These are phyloP conservation scores for Basipetospora chlamydospora DNA, from an alignment of 2,329 filamentous ascomycete species.

Conservation along the genomic window DNA sequence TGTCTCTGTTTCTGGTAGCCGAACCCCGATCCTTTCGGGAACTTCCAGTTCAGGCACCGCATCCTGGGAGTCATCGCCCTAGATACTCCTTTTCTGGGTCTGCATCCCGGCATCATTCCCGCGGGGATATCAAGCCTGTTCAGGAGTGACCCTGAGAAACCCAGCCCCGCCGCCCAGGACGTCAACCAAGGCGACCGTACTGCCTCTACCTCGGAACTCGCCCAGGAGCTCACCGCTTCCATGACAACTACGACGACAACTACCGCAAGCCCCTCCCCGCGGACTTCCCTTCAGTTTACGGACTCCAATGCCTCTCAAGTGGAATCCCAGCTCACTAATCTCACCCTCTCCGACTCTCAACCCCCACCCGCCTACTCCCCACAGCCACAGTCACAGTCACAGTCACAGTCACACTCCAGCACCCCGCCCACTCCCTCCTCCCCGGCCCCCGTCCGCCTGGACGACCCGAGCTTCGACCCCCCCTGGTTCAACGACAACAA, in stretches of 20 bases:
- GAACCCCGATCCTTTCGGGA: slow-evolving; percentile 17
- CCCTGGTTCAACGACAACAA: slow-evolving; percentile 61
- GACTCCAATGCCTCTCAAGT: neutral
- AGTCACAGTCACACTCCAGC: too few relatives aligned
- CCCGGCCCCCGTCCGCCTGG: slow-evolving; percentile 9
- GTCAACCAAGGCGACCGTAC: neutral
- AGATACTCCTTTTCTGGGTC: slow-evolving; percentile 74
- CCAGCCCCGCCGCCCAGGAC: neutral
- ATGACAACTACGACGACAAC: neutral
- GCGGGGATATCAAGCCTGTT: slow-evolving; percentile 72
- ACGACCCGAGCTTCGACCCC: slow-evolving; percentile 59
- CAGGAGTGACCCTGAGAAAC: slow-evolving; percentile 22
- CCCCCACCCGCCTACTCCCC: too few relatives aligned
- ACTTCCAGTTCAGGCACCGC: slow-evolving; percentile 47
- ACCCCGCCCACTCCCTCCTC: slow-evolving; percentile 7
- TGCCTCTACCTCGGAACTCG: neutral
- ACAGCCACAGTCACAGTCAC: too few relatives aligned
- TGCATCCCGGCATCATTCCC: slow-evolving; percentile 78
- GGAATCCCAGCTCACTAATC: neutral
- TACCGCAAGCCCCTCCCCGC: neutral
- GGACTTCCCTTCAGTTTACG: neutral
- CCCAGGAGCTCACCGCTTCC: neutral
- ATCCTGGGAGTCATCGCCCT: slow-evolving; percentile 71
- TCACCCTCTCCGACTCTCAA: slow-evolving; percentile 6
- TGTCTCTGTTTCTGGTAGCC: too few relatives aligned